A percentile compares a stretch with the other conserved stretches of the same genome.
Evolutionary conservation across 164 flowering plant genomes (phyloP).

Genomic region (Berberis vulgaris): DNA sequence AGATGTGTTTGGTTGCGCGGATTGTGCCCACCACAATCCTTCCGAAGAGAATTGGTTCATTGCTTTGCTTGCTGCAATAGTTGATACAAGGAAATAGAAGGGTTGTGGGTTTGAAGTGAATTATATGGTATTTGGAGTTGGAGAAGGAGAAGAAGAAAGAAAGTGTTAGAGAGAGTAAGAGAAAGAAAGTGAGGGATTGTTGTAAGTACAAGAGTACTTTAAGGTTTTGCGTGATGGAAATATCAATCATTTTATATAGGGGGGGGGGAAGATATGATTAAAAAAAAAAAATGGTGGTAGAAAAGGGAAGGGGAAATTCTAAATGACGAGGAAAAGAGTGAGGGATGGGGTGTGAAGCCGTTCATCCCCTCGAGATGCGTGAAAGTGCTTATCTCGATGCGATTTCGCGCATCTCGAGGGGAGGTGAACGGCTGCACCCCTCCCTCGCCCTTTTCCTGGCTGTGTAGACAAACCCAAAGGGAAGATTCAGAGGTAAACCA

Average conservation of each 20-base stretch:
- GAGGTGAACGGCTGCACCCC: too few species aligned
- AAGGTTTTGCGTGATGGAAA: constrained; percentile 38
- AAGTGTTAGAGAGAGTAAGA: background rate
- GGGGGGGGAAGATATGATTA: too few species aligned
- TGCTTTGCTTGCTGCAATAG: background rate
- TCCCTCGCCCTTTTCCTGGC: too few species aligned
- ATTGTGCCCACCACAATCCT: background rate
- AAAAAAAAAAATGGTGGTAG: too few species aligned
- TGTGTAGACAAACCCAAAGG: too few species aligned
- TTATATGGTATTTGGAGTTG: background rate
- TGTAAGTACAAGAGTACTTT: constrained; percentile 29
- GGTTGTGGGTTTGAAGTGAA: background rate
- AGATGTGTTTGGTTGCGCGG: background rate
- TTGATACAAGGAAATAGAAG: background rate
- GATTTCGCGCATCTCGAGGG: too few species aligned
- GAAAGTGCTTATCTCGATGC: too few species aligned
- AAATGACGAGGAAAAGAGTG: too few species aligned
- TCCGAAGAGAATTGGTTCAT: background rate
- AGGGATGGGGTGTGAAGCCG: too few species aligned
- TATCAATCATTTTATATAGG: constrained; percentile 23
- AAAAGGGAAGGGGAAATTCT: too few species aligned
- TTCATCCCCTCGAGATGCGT: too few species aligned
- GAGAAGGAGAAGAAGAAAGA: background rate
- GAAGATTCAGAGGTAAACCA: too few species aligned
- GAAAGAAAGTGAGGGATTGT: background rate